Evolutionary conservation across 2,329 filamentous ascomycete genomes (phyloP).

Genomic region (Stachybotrys echinatus): DNA sequence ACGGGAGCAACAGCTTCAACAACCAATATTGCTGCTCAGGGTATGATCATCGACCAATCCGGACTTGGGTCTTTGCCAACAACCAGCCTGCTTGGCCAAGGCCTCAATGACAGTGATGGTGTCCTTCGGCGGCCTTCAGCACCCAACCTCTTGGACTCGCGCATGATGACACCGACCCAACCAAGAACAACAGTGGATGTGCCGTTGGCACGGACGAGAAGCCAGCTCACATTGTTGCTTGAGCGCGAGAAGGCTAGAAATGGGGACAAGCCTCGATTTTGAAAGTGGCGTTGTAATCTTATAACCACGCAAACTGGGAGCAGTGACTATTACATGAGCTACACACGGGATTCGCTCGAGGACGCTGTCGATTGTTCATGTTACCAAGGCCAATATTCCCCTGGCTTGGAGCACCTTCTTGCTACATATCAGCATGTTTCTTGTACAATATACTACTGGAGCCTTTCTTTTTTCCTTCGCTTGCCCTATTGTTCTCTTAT

Average conservation of each 20-base stretch:
- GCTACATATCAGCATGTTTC: no score
- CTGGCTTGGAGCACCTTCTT: no score
- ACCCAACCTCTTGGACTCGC: conserved; percentile 25
- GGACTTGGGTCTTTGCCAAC: conserved; percentile 23
- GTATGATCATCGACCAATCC: conserved; percentile 37
- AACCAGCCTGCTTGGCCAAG: conserved; percentile 11
- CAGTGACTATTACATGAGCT: no score
- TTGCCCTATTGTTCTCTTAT: no score
- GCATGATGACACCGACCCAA: conserved; percentile 45
- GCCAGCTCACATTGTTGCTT: conserved; percentile 52
- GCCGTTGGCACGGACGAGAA: conserved; percentile 53
- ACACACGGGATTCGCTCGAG: no score
- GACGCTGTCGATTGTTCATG: no score
- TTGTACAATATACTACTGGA: no score
- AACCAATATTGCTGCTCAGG: conserved; percentile 34
- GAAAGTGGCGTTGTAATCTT: no score
- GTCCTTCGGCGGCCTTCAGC: conserved; percentile 14
- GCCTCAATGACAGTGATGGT: conserved; percentile 13
- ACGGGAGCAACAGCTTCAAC: conserved; percentile 31
- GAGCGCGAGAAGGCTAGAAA: conserved; percentile 43
- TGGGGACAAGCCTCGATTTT: conserved; percentile 19
- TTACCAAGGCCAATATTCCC: no score
- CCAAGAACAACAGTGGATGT: conserved; percentile 39
- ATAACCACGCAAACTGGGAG: no score
- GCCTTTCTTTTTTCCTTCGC: no score